Evolutionary conservation across 306 rosid species (phyloP), one percentile per base, ranked within the genome.

Genomic region (Dalbergia cultrata): DNA sequence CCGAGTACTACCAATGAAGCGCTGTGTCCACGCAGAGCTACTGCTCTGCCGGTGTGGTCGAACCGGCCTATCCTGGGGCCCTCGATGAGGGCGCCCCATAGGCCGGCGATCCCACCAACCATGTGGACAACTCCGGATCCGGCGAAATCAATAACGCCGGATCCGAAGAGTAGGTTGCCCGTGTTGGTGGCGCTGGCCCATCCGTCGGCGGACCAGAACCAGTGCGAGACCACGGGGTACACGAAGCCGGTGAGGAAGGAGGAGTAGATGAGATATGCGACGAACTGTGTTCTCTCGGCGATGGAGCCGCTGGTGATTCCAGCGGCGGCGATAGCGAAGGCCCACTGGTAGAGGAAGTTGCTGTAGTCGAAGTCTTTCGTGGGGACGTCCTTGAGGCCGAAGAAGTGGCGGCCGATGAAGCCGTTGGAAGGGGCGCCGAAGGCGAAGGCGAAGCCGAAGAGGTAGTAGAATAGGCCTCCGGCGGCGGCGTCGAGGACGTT

Each of bases 321-420:
- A 13, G 97, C 99, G 52, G 97, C 99, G 70, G 97, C 97, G 80
- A 95, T 95, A 37, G 99, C 97, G 41, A 95, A 95, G 3, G 99
- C 97, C 97, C 97, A 95, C 52, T 95, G 99, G 75, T 92, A 95
- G n/a, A 95, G 94, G 58, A 95, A 95, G 8, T 74, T 0, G 21
- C 88, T 81, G 86, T 89, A 93, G 53, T 95, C 99, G 3, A 83
- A 69, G 13, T 14, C 0, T 0, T 0, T 0, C 0, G 82, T 2
- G 0, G 95, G 97, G 9, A 95, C n/a, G 0, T 88, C 81, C 0
- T 22, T 82, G 70, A 95, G 95, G 34, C 90, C 93, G 49, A 95
- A 95, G 87, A 86, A 86, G 31, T 95, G 99, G 9, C 70, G 82
- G 7, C 97, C 99, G 67, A 95, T 95, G 92, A 95, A 95, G 67